Conservation (phyloP, 192 early-diverging fungal species). For the Podila epicladia region DNA sequence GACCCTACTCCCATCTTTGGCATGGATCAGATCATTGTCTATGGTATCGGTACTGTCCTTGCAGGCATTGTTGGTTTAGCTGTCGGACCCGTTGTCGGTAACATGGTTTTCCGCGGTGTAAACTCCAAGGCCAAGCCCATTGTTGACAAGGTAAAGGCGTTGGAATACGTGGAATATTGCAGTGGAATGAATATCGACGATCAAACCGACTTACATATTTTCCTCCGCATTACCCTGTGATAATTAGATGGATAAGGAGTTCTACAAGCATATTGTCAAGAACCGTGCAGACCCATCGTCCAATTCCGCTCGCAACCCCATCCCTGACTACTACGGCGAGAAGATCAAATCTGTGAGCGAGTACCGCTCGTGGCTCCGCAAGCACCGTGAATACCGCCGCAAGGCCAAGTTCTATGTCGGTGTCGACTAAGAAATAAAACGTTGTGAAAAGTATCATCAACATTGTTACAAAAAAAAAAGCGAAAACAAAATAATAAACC, state of each 20-base stretch:
- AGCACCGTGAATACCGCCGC: conserved; percentile 82
- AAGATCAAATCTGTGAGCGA: conserved; percentile 85
- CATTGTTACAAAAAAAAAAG: background rate
- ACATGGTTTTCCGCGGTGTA: conserved; percentile 62
- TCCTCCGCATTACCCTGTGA: background rate
- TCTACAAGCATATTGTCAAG: conserved; percentile 68
- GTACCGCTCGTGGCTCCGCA: conserved; percentile 89
- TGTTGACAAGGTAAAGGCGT: conserved; percentile 55
- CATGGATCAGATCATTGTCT: conserved; percentile 69
- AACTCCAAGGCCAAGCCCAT: conserved; percentile 56
- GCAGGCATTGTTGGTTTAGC: conserved; percentile 71
- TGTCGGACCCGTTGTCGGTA: conserved; percentile 71
- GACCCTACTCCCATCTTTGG: conserved; percentile 76
- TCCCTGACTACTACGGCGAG: conserved; percentile 94
- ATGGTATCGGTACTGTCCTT: conserved; percentile 59
- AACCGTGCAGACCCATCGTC: conserved; percentile 75
- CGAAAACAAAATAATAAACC: too few relatives aligned
- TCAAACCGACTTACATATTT: background rate
- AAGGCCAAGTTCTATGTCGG: conserved; percentile 76
- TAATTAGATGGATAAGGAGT: conserved; percentile 58
- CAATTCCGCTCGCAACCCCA: conserved; percentile 77
- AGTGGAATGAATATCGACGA: background rate
- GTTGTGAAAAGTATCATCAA: too few relatives aligned
- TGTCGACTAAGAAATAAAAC: conserved; percentile 33
- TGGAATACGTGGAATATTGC: background rate